Evolutionary conservation across 805 yeast genomes (phyloP), one percentile per base, ranked within the genome.

Genomic region (Clavispora vitiphila): DNA sequence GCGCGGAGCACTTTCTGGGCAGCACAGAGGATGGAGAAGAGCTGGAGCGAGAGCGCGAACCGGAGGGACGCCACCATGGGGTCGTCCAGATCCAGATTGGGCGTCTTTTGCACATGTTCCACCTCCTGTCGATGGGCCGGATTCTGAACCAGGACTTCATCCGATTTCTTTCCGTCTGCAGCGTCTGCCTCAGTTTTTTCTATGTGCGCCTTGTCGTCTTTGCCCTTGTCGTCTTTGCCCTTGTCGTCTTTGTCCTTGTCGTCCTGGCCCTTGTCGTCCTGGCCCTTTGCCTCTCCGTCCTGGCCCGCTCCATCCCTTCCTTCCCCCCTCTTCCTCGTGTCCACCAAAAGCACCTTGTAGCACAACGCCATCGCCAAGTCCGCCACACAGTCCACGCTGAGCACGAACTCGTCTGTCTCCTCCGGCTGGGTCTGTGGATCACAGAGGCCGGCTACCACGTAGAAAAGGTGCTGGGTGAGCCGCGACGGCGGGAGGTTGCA

Each of bases 361-460:
- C 44, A 35, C 12, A 78, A 57, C 0, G 77, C 76, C 8, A 80
- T 57, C 19, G 78, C 61, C 37, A 79, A 48, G 45, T 77, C 77
- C 15, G 82, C 71, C 10, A 81, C 53, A n/a, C 72, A 55, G 46
- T 79, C 80, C 6, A 81, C 57, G 8, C 87, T 81, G 14, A 81
- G 63, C 1, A 80, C 63, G 40, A 67, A 62, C 10, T 63, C 58
- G 42, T 78, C 83, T 19, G 70, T 71, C 31, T 81, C 85, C 21
- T 74, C 71, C 0, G 93, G 89, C 50, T 82, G 87, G 1, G 89
- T 80, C 50, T 73, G 66, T 2, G 89, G 87, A 56, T 84, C 90
- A 41, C 72, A 58, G 11, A 58, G 43, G 16, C 55, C 55, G 14
- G 59, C 56, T 11, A 49, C 41, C 42, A 49, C 44, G 38, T 35